phyloP scores from a whole-genome alignment of 768 basidiomycete genomes.

The Scleroderma bovista region DNA sequence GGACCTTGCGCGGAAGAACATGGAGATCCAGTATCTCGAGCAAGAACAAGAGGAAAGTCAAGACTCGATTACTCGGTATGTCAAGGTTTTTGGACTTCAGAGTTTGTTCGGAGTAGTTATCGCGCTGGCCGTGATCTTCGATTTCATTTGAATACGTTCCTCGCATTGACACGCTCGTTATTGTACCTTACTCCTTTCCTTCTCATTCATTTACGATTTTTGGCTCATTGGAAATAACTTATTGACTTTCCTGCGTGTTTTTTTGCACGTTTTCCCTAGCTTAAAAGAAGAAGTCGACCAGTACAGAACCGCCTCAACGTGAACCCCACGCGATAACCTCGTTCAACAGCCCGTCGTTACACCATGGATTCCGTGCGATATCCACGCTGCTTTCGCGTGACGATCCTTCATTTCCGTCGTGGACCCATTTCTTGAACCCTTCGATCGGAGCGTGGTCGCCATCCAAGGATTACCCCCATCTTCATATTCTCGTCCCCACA shows the following conservation, averaged over 20 bases:
- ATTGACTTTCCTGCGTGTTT: conserved; percentile 29
- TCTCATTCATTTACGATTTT: conserved; percentile 2
- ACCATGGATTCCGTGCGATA: conserved; percentile 33
- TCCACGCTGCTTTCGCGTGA: conserved; percentile 21
- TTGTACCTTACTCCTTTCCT: neutral
- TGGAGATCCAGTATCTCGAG: conserved; percentile 80
- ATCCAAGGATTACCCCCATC: neutral
- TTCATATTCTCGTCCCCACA: neutral
- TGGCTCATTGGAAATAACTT: conserved; percentile 27
- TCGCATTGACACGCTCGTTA: neutral
- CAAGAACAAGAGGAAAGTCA: conserved; percentile 73
- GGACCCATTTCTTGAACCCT: neutral
- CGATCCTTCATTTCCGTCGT: conserved; percentile 11
- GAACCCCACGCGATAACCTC: conserved; percentile 4
- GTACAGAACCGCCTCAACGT: conserved; percentile 30
- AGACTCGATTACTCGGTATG: conserved; percentile 77
- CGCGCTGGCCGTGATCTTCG: conserved; percentile 52
- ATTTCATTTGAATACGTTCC: conserved; percentile 37
- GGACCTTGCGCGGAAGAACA: conserved; percentile 61
- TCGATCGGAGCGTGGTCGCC: neutral
- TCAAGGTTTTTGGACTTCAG: conserved; percentile 53
- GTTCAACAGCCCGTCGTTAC: conserved; percentile 11
- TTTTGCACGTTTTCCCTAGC: conserved; percentile 36
- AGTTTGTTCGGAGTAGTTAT: conserved; percentile 47
- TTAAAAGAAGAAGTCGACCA: conserved; percentile 63